Base-by-base conservation (phyloP, 2,329 filamentous ascomycete species). In the Aspergillus brunneoviolaceus region DNA sequence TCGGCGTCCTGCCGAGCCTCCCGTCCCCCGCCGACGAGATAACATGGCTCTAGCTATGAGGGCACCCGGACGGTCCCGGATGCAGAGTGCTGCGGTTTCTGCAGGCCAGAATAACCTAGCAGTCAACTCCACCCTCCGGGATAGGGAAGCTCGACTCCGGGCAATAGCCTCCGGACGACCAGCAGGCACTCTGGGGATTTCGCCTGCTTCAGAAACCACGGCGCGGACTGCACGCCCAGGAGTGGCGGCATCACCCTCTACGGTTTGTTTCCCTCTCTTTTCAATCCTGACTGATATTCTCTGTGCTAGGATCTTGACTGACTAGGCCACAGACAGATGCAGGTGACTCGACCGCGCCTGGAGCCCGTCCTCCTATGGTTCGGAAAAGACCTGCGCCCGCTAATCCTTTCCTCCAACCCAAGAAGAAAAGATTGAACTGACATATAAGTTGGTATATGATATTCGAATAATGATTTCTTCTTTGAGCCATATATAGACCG, bases 391-490 rank as follows among this genome's bases (percentile, higher is more conserved):
- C 72, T 5, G 61, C 68, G 21, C 70, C 71, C 39, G 39, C 39
- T 5, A 74, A 66, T 58, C 61, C 72, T 3, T 72, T 75, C 55
- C 70, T 75, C 35, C 71, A 67, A 45, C 70, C 72, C 2, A 75
- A 73, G 60, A 70, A 68, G 35, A 69, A 63, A 48, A 70, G 64
- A 23, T 48, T 68, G 14, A 60, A 59, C n/a, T 72, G 61, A 68
- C 29, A 7, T 19, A n/a, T 45, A 16, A 16, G 11, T 35, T 16
- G 27, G 27, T 29, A 29, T 16, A 35, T 45, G 12, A 45, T 19
- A 3, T 6, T 19, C 16, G 39, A 5, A 19, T 14, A 1, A 19
- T 7, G 39, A 9, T 19, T 9, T 4, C 16, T 19, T 45, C 14
- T n/a, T 45, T 19, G 11, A 35, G 16, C 19, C 27, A 21, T 47